Evolutionary conservation across 352 stramenopile genomes (phyloP), one percentile per base, ranked within the genome.

Genomic region (Pythium aristosporum): DNA sequence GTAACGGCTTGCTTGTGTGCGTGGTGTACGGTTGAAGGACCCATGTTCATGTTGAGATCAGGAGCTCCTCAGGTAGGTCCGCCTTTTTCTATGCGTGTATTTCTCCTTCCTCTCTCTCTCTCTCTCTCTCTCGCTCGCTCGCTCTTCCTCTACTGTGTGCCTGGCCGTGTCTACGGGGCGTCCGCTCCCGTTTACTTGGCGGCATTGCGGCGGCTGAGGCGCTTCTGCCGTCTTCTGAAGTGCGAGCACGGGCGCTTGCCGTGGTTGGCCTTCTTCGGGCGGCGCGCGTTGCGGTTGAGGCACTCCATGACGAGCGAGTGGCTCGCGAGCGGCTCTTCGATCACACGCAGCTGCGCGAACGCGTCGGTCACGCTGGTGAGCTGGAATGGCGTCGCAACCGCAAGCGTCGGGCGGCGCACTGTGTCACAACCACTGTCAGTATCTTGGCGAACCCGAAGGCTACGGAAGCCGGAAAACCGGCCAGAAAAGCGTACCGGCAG

Each of bases 251-350:
- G 85, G 30, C 85, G 85, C 67, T 94, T 94, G 77, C 85, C 85
- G 72, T 92, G 85, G 80, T 94, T 94, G 55, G 85, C 85, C 82
- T 94, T 94, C 75, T 91, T 94, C 23, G 85, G 85, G 30, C 84
- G 80, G 55, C 85, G 82, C 57, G 85, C 84, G 67, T 94, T 94
- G 65, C 85, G 75, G 69, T 91, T 91, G 41, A 94, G 69, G 59
- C 91, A 76, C 64, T 94, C 79, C 82, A 94, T 94, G 55, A 73
- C 60, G 39, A 79, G 74, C 28, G 72, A 61, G 39, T 85, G 73
- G 56, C 65, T 67, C 13, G n/a, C n/a, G 50, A 73, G 30, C 44
- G 75, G 71, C 50, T 79, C 68, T 44, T 89, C 79, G 32, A 85
- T 64, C 57, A 79, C 64, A 52, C 77, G 79, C 56, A 87, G 65